A percentile compares a stretch with the other conserved stretches of the same genome.
These are phyloP conservation scores for Lathyrus sativus DNA, from an alignment of 306 rosid species.

Conservation along the genomic window DNA sequence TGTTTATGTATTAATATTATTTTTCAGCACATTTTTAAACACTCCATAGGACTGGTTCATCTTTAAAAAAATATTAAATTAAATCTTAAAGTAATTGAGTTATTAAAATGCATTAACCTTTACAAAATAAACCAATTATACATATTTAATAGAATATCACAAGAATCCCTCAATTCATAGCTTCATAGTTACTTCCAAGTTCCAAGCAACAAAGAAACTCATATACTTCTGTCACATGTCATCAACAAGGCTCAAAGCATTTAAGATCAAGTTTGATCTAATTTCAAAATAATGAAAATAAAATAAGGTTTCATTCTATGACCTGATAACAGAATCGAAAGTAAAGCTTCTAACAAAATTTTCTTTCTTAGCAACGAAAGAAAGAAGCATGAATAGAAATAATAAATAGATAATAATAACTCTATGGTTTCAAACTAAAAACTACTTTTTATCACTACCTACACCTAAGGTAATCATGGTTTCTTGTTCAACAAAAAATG, in stretches of 20 bases:
- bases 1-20: no score
- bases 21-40: not conserved
- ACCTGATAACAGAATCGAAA: not conserved
- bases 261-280: constrained; percentile 9
- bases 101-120: not conserved
- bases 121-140: not conserved
- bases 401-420: constrained; percentile 14
- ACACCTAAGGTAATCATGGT: constrained; percentile 47
- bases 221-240: not conserved
- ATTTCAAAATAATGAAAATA: not conserved
- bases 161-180: not conserved
- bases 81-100: not conserved
- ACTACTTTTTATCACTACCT: constrained; percentile 46
- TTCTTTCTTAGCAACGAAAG: constrained; percentile 37
- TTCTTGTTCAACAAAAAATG: constrained; percentile 32
- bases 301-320: not conserved
- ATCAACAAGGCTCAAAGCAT: not conserved
- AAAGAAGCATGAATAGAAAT: constrained; percentile 31
- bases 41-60: not conserved
- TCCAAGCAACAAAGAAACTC: not conserved
- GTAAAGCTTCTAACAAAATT: constrained; percentile 34
- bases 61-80: not conserved
- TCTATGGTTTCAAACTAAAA: constrained; percentile 19
- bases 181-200: not conserved
- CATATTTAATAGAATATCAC: not conserved